Base-by-base conservation (phyloP, 2,329 filamentous ascomycete genomes). In the Aspergillus nomiae region DNA sequence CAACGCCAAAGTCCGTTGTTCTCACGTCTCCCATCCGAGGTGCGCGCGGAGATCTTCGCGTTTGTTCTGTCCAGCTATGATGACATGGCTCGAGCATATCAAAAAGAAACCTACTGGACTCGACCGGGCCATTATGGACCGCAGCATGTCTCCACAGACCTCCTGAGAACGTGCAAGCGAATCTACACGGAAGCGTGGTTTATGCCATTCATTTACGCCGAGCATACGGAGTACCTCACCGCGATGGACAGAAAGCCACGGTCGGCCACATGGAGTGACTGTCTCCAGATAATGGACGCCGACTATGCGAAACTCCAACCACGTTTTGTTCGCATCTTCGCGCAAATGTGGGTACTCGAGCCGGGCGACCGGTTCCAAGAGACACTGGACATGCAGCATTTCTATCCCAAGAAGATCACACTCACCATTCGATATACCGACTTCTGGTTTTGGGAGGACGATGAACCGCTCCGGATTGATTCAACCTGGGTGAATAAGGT, bases 381-480 rank as follows among this genome's bases (percentile, higher is more conserved):
- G 0, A 57, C 82, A 0, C 65, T 82, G 0, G 19, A 26, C 0
- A 70, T 69, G 48, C 67, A 63, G 0, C 59, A 70, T 14, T 75
- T 83, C 36, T 62, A 69, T 8, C 80, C 81, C 0, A 72, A 70
- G 1, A 67, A 63, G 2, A 57, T 85, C 1, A 81, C 77, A 0
- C 67, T 85, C 12, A 85, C 82, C 0, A 76, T 85, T 9, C 78
- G 83, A 0, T 83, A 85, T 62, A 77, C 82, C 2, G 83, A 85
- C 63, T 84, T 82, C 75, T 84, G 80, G 80, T 71, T 56, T 21
- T 83, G 81, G 82, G 80, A 83, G 65, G 0, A 56, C 0, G 75
- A 82, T 57, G 48, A 67, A 4, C 73, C 72, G 2, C 69, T 84
- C 7, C 62, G 66, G 5, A 77, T 84, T 32, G 67, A 73, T 0